phyloP scores from a whole-genome alignment of 1,284 basidiomycete genomes.

The Leccinum angustisporum region DNA sequence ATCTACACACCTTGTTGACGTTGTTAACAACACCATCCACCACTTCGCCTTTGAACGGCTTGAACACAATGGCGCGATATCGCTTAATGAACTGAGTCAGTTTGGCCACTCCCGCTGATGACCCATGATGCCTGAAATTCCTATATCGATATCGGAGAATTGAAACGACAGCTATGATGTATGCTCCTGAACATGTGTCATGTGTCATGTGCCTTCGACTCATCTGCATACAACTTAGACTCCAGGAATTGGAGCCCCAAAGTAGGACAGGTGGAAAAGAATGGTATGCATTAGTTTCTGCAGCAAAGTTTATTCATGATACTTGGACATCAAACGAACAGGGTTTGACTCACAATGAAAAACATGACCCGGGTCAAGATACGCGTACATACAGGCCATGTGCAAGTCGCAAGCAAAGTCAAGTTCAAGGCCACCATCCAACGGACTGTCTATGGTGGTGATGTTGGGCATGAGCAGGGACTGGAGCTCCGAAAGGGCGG shows the following conservation, averaged over 20 bases:
- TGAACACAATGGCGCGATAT: conserved; percentile 93
- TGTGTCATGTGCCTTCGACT: too few species aligned
- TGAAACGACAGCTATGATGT: conserved; percentile 94
- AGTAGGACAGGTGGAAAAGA: conserved; percentile 96
- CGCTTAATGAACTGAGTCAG: conserved; percentile 80
- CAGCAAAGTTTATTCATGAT: not conserved
- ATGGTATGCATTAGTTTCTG: conserved; percentile 96
- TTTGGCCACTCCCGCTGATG: conserved; percentile 88
- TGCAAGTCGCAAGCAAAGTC: too few species aligned
- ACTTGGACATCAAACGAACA: not conserved
- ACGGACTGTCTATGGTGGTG: too few species aligned
- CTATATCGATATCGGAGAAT: conserved; percentile 86
- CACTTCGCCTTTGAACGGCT: conserved; percentile 98
- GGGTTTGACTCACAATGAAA: conserved; percentile 63
- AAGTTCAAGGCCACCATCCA: too few species aligned
- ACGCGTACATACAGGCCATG: too few species aligned
- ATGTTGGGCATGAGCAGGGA: too few species aligned
- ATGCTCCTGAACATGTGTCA: conserved; percentile 93
- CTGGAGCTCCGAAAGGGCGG: too few species aligned
- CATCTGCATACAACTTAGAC: conserved; percentile 91
- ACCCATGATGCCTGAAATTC: too few species aligned
- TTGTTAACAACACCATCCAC: conserved; percentile 95
- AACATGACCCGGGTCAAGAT: too few species aligned
- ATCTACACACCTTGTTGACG: conserved; percentile 82
- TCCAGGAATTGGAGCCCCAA: conserved; percentile 91